Evolutionary conservation across 768 basidiomycete species (phyloP), one percentile per base, ranked within the genome.

Genomic region (Harrya chromipes): DNA sequence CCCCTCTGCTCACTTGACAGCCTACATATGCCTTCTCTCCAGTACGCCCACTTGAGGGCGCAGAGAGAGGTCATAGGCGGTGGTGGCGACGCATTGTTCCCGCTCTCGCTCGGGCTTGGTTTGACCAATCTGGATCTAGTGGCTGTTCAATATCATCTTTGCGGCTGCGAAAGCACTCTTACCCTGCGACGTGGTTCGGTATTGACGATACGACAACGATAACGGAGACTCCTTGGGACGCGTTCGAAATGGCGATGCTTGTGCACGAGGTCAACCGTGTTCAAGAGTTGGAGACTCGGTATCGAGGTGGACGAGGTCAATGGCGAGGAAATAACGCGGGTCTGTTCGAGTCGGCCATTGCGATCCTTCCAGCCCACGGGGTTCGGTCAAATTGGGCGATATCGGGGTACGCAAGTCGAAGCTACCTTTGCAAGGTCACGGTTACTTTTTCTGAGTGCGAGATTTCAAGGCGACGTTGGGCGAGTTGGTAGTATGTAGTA

Each of bases 11-110:
- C 7, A 24, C 12, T 7, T 20, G 24, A 31, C 24, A 57, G 55
- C 55, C 55, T 38, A 46, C 39, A 47, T n/a, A 43, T 33, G 9
- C 52, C 33, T 49, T 33, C 13, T 59, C 57, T 55, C 57, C 35
- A 55, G 56, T 23, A 43, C 40, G 53, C 57, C 57, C 43, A 54
- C 47, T 33, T 44, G 33, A 49, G 52, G 57, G 57, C 52, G 44
- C 53, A 26, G 56, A 55, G 52, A 33, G 19, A 38, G 43, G 45
- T 59, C 13, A 24, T 14, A 3, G 43, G 57, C 31, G 24, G 52
- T 47, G 57, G 47, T 49, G 52, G 43, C 29, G 17, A 38, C 3
- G 4, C 1, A 23, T 4, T 31, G 20, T 47, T 47, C 39, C n/a
- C n/a, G n/a, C n/a, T n/a, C n/a, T n/a, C n/a, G n/a, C n/a, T n/a